A percentile compares a stretch with the other conserved stretches of the same genome.
These are phyloP conservation scores for Leccinum fibrillosum DNA, from an alignment of 768 basidiomycete genomes.

Conservation along the genomic window DNA sequence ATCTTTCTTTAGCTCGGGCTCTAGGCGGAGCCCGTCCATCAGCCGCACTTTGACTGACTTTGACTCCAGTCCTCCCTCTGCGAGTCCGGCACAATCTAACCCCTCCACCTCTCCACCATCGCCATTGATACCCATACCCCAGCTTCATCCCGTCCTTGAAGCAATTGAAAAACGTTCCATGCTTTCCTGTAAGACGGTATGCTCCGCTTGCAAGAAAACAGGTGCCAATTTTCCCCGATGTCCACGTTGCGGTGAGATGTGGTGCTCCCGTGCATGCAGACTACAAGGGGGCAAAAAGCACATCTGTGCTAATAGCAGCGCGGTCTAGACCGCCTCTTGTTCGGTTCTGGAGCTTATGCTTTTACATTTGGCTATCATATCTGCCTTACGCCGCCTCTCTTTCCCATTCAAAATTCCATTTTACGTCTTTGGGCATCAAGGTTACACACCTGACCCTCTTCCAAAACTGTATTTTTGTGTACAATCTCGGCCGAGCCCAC, in stretches of 20 bases:
- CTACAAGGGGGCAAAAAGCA: slow-evolving; percentile 52
- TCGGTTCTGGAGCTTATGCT: not conserved
- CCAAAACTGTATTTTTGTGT: slow-evolving; percentile 1
- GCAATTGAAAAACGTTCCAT: slow-evolving; percentile 51
- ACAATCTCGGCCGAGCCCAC: not conserved
- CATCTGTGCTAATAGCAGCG: slow-evolving; percentile 32
- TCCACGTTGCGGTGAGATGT: slow-evolving; percentile 52
- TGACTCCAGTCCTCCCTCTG: slow-evolving; percentile 10
- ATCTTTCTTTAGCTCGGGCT: slow-evolving; percentile 17
- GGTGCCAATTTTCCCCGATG: slow-evolving; percentile 63
- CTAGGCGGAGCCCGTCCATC: slow-evolving; percentile 36
- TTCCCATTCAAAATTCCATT: not conserved
- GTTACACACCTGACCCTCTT: not conserved
- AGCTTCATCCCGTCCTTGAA: slow-evolving; percentile 45
- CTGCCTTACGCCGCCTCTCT: not conserved
- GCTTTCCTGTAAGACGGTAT: slow-evolving; percentile 41
- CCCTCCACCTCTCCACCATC: slow-evolving; percentile 14
- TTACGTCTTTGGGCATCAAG: not conserved
- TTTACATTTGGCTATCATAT: not conserved
- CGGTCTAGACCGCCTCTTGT: slow-evolving; percentile 5
- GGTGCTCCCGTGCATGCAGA: slow-evolving; percentile 65
- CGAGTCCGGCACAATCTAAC: slow-evolving; percentile 6
- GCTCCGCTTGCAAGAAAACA: slow-evolving; percentile 50
- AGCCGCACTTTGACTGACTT: slow-evolving; percentile 36
- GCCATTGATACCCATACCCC: slow-evolving; percentile 15